Base-by-base conservation (phyloP, 345 rosid species). In the Rhizophora apiculata region DNA sequence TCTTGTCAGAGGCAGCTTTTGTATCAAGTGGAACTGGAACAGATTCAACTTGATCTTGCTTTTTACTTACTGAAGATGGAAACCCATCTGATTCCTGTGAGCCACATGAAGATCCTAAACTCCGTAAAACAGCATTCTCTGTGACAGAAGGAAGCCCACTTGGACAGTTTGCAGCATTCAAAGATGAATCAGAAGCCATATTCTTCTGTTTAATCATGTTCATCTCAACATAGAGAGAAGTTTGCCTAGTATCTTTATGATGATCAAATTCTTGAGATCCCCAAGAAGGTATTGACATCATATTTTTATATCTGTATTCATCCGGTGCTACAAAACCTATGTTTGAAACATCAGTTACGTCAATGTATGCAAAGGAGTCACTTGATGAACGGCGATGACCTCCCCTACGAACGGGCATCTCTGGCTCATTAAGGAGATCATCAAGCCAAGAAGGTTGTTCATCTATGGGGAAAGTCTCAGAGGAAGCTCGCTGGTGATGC, bases 381-480 rank as follows among this genome's bases (percentile, higher is more conserved):
- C 93, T 88, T 22, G 93, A 84, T 56, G 90, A 82, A 64, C 93
- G 88, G 22, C 86, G 80, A 29, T 85, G 93, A 55, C 86, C 83
- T 43, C 91, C 72, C 67, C 11, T 51, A 70, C 3, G 76, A 59
- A 85, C 95, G 20, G 93, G 80, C 27, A 81, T 75, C 19, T 79
- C 73, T 64, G 87, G 90, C 68, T 88, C 93, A 52, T 62, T 75
- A 32, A 88, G 81, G 72, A 88, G 86, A 52, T 88, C 93, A 58
- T 85, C 90, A 6, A 88, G 82, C 90, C 93, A 88, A 63, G 87
- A 77, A 30, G 87, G 90, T 62, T 84, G 88, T 52, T 92, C 98
- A 63, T 85, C 88, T 6, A 74, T 70, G 55, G 62, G 58, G 65
- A 81, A 10, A 65, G 79, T 76, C 61, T 82, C 81, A 56, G 81